Conservation (phyloP, 2,329 filamentous ascomycete species). For the Colletotrichum destructivum region DNA sequence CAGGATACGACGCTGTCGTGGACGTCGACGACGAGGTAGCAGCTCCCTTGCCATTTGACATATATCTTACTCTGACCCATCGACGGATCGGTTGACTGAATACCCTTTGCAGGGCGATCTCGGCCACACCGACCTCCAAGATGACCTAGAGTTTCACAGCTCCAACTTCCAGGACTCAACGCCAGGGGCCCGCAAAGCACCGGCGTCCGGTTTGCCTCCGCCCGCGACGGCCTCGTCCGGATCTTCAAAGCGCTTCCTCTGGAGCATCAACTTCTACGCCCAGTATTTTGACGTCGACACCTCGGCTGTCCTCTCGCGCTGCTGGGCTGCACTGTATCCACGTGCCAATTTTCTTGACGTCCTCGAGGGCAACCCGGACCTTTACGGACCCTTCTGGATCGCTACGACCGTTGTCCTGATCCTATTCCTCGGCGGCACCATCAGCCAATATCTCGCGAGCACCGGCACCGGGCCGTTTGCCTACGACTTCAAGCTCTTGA, state of each 20-base stretch:
- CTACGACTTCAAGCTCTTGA: conserved; percentile 92
- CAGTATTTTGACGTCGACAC: conserved; percentile 99
- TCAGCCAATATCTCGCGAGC: conserved; percentile 87
- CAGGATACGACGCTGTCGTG: conserved; percentile 97
- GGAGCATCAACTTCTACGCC: conserved; percentile 93
- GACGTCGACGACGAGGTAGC: conserved; percentile 96
- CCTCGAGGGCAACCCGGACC: conserved; percentile 94
- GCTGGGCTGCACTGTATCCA: conserved; percentile 90
- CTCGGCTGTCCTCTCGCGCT: conserved; percentile 87
- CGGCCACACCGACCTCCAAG: conserved; percentile 97
- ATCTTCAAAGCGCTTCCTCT: conserved; percentile 86
- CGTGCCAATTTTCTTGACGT: conserved; percentile 97
- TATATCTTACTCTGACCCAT: background rate
- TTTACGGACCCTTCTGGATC: conserved; percentile 99
- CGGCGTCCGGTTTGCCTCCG: conserved; percentile 66
- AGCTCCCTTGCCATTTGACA: conserved; percentile 40
- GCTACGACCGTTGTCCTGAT: conserved; percentile 97
- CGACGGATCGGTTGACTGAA: conserved; percentile 37
- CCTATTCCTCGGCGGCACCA: conserved; percentile 93
- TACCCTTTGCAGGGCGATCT: conserved; percentile 82
- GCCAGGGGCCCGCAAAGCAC: conserved; percentile 62
- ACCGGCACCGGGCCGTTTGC: conserved; percentile 81
- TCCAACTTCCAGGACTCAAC: conserved; percentile 82
- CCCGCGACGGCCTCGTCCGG: conserved; percentile 67
- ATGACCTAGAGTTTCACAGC: conserved; percentile 98